These are phyloP conservation scores for Hypoxylon intermedium DNA, from an alignment of 495 filamentous ascomycete genomes.

Conservation along the genomic window DNA sequence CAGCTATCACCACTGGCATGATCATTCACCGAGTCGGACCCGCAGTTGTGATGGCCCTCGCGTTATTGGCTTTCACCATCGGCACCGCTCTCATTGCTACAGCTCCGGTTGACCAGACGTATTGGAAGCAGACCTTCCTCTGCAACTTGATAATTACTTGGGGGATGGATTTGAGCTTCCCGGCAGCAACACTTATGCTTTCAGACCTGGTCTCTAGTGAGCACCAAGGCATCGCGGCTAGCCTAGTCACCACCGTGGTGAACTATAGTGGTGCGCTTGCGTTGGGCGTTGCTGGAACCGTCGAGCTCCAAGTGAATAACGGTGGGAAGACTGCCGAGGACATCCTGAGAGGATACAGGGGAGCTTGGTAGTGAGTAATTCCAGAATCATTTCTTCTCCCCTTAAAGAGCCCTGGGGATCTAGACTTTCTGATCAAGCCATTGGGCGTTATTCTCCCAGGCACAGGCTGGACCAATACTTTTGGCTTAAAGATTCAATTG, in stretches of 20 bases:
- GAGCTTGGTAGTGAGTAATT: slow-evolving; percentile 45
- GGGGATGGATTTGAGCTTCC: slow-evolving; percentile 62
- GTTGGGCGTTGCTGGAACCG: slow-evolving; percentile 58
- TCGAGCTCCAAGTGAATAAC: slow-evolving; percentile 49
- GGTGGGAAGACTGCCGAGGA: slow-evolving; percentile 44
- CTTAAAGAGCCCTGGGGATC: not conserved
- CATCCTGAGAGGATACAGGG: slow-evolving; percentile 49
- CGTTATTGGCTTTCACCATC: slow-evolving; percentile 58
- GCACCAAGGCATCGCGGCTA: slow-evolving; percentile 56
- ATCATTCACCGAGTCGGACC: slow-evolving; percentile 56
- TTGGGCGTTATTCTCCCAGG: not conserved
- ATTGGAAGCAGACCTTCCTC: slow-evolving; percentile 57
- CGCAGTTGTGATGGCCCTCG: slow-evolving; percentile 58
- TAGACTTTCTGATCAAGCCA: not conserved
- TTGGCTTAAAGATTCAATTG: not conserved
- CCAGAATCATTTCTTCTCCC: not conserved
- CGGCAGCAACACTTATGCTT: slow-evolving; percentile 52
- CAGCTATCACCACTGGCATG: slow-evolving; percentile 59
- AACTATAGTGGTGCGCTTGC: slow-evolving; percentile 57
- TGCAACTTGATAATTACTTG: slow-evolving; percentile 58
- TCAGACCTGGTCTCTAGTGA: slow-evolving; percentile 52
- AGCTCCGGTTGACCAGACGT: slow-evolving; percentile 57
- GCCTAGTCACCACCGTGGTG: slow-evolving; percentile 55
- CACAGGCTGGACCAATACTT: not conserved
- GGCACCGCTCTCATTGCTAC: slow-evolving; percentile 59